These are phyloP conservation scores for Carallia pectinifolia DNA, from an alignment of 345 rosid species.

Conservation along the genomic window DNA sequence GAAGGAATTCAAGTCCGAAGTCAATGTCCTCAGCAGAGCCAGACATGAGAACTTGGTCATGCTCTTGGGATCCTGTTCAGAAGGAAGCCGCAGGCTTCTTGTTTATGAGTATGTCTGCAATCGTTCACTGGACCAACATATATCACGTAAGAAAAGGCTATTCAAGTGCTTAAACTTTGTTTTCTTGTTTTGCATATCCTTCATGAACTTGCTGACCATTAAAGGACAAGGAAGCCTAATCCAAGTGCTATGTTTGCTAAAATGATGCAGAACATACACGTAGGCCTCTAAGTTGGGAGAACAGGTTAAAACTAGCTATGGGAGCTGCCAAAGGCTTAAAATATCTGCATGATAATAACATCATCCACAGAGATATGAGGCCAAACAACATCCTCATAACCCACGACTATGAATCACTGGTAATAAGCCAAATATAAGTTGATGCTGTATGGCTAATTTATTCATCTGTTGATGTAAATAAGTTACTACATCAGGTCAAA, in stretches of 20 bases:
- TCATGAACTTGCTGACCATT: neutral
- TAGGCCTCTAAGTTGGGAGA: constrained; percentile 48
- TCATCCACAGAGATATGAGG: constrained; percentile 62
- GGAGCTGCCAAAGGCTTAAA: constrained; percentile 57
- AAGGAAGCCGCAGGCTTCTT: constrained; percentile 52
- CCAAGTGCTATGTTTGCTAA: neutral
- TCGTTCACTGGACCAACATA: constrained; percentile 60
- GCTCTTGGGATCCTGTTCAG: constrained; percentile 61
- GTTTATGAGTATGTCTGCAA: constrained; percentile 66
- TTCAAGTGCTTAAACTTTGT: neutral
- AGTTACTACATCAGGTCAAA: too few species aligned
- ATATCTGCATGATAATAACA: constrained; percentile 56
- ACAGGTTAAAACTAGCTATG: constrained; percentile 56
- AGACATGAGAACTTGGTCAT: constrained; percentile 59
- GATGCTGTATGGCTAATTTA: too few species aligned
- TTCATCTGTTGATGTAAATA: too few species aligned
- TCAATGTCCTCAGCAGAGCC: constrained; percentile 52
- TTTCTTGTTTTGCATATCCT: neutral
- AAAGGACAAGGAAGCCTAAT: neutral
- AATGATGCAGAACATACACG: constrained; percentile 47
- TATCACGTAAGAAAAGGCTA: constrained; percentile 40
- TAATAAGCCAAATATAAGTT: constrained; percentile 21
- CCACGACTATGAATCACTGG: constrained; percentile 56
- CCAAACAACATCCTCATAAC: constrained; percentile 69
- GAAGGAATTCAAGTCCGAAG: constrained; percentile 66